Percentiles rank a stretch among this genome's conserved stretches.
Evolutionary conservation across 495 filamentous ascomycete species (phyloP).

Genomic region (Neurospora sp.): DNA sequence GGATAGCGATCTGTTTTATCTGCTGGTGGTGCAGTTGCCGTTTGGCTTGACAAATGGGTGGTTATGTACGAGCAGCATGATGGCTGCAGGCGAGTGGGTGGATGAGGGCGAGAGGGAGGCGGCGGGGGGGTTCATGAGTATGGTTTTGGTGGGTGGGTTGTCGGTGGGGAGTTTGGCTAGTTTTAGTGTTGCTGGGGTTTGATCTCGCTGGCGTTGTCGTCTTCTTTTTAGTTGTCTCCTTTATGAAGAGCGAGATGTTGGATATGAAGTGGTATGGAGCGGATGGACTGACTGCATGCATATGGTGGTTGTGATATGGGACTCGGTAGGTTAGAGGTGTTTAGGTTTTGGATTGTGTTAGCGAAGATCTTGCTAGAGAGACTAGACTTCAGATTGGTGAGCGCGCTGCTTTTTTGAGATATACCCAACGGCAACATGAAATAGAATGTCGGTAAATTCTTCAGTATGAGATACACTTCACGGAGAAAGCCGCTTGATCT

Average conservation of each 20-base stretch:
- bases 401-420: not conserved
- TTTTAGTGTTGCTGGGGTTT: conserved; percentile 56
- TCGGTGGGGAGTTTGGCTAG: conserved; percentile 80
- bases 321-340: not conserved
- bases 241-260: not conserved
- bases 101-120: conserved; percentile 72
- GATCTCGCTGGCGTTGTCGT: not conserved
- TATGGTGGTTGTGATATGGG: not conserved
- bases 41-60: conserved; percentile 86
- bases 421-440: not conserved
- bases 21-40: conserved; percentile 67
- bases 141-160: conserved; percentile 76
- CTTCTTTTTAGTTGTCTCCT: not conserved
- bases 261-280: not conserved
- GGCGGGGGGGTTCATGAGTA: conserved; percentile 87
- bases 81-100: conserved; percentile 74
- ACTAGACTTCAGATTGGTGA: not conserved
- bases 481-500: no score
- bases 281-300: not conserved
- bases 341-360: not conserved
- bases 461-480: not conserved
- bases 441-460: not conserved
- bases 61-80: conserved; percentile 79
- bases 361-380: not conserved
- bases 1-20: conserved; percentile 76